Evolutionary conservation across 1,284 basidiomycete species (phyloP), one percentile per base, ranked within the genome.

Genomic region (Boletus sp.): DNA sequence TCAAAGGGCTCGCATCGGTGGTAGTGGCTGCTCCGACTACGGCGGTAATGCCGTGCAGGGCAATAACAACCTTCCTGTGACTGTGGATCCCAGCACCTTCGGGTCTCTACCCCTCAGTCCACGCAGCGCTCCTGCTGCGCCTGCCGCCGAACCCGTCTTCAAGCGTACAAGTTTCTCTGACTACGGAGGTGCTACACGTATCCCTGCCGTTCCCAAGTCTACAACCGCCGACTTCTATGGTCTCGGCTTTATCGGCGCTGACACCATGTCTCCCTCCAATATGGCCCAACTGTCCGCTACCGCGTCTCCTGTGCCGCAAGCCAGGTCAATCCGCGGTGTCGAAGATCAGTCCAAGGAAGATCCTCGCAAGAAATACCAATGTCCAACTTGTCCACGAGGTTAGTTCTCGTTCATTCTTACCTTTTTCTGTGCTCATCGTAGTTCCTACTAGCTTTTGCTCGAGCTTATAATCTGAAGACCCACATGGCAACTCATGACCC

Each of bases 401-500:
- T 69, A 49, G 73, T 67, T 62, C 56, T 51, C 39, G 49, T 51
- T 54, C 52, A 18, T 42, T 16, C 9, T 29, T 37, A 4, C 41
- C 8, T 2, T 31, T 36, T 29, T 44, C 50, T 51, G 51, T 31
- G 12, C 53, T 63, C 33, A 61, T 50, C 16, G 2, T 22, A 1
- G 3, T 20, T 53, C 24, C 57, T 53, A 44, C 61, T 53, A 88
- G 92, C 90, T 0, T 95, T 95, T 66, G 92, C 92, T 22, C 81
- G 92, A n/a, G 91, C 91, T 0, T 95, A 90, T 74, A 95, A 95
- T 66, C 75, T 95, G 57, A 94, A 94, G 78, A 95, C 93, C 0
- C 92, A 95, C 72, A 85, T 92, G 79, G 88, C 88, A 7, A 95
- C 92, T 3, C 92, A 95, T 73, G 91, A 94, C 68, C 92, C 92